phyloP scores from a whole-genome alignment of 2,329 filamentous ascomycete genomes.

The Orbilia quercus region DNA sequence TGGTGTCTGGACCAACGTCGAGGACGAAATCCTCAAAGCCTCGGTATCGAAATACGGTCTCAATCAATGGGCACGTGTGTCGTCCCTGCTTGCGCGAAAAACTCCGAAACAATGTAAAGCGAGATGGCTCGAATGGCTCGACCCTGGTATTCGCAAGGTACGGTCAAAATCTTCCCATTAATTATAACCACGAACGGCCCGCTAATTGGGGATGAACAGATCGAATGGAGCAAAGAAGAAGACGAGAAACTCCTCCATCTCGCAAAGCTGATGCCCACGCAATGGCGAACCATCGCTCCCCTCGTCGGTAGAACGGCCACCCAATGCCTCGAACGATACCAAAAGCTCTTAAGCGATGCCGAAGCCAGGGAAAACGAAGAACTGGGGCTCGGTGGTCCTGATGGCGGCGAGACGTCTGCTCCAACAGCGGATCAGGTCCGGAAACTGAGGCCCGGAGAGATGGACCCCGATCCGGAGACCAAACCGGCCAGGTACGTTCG shows the following conservation, averaged over 20 bases:
- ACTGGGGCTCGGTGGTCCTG: constrained; percentile 83
- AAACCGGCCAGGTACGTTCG: constrained; percentile 84
- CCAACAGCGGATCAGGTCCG: constrained; percentile 93
- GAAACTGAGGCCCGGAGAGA: constrained; percentile 86
- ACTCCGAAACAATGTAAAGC: constrained; percentile 99
- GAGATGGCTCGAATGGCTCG: constrained; percentile 97
- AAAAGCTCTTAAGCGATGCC: constrained; percentile 94
- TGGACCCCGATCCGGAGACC: constrained; percentile 96
- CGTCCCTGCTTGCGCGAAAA: constrained; percentile 94
- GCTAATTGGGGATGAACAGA: constrained; percentile 64
- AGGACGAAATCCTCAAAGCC: constrained; percentile 97
- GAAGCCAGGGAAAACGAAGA: constrained; percentile 86
- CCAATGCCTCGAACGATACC: constrained; percentile 95
- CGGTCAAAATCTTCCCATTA: neutral
- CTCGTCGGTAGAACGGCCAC: constrained; percentile 96
- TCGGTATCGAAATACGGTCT: constrained; percentile 93
- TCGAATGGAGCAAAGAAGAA: constrained; percentile 98
- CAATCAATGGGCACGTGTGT: constrained; percentile 98
- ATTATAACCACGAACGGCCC: neutral
- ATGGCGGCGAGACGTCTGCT: constrained; percentile 85
- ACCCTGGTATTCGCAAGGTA: constrained; percentile 90
- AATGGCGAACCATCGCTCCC: constrained; percentile 98
- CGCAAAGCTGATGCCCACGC: constrained; percentile 97
- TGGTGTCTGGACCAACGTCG: constrained; percentile 79
- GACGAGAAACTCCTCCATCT: constrained; percentile 97